phyloP scores from a whole-genome alignment of 225 moss, liverwort and hornwort species.

The Physcomitrium patens region DNA sequence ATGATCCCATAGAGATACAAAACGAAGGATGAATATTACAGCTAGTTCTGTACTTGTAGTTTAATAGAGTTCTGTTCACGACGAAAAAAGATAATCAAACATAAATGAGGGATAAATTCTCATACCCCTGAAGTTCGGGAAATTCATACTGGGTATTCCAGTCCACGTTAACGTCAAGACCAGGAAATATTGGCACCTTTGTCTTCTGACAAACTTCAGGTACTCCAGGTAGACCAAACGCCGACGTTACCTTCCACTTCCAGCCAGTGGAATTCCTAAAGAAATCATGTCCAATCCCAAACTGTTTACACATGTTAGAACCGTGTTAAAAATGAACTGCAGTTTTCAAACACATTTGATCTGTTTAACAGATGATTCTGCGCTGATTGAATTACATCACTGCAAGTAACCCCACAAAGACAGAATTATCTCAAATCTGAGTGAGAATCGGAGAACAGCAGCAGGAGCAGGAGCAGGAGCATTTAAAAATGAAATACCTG shows the following conservation, averaged over 20 bases:
- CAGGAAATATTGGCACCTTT: conserved; percentile 77
- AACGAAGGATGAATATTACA: too few species aligned
- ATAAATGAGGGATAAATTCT: neutral
- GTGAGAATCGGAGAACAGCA: too few species aligned
- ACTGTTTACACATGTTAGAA: conserved; percentile 42
- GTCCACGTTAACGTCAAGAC: conserved; percentile 78
- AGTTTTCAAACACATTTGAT: neutral
- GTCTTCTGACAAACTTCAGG: conserved; percentile 82
- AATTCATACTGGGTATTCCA: conserved; percentile 96
- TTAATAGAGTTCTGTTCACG: too few species aligned
- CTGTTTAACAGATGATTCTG: neutral
- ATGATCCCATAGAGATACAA: too few species aligned
- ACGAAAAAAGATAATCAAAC: too few species aligned
- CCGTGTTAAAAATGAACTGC: too few species aligned
- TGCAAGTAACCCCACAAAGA: neutral
- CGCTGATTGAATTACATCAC: neutral
- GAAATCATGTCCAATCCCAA: conserved; percentile 94
- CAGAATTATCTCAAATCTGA: too few species aligned
- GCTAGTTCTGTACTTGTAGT: too few species aligned
- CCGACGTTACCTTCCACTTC: conserved; percentile 98
- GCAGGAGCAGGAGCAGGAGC: too few species aligned
- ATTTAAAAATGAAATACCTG: conserved; percentile 42
- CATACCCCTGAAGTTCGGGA: conserved; percentile 92
- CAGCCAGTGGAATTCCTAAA: conserved; percentile 80
- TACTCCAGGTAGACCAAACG: conserved; percentile 67